phyloP scores from a whole-genome alignment of 2,329 filamentous ascomycete genomes.

The Triangularia setosa region DNA sequence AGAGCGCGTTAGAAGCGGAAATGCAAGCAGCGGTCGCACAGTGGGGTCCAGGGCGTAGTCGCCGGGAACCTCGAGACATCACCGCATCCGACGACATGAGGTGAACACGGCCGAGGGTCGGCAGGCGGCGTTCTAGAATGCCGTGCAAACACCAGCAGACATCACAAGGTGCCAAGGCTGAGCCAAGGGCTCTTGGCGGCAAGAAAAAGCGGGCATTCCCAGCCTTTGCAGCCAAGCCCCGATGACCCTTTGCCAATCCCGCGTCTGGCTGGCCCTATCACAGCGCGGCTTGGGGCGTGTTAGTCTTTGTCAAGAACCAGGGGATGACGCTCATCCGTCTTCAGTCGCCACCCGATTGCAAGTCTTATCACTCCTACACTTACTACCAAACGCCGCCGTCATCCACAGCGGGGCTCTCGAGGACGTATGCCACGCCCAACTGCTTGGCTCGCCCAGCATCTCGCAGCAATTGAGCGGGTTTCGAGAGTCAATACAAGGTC shows the following conservation, averaged over 20 bases:
- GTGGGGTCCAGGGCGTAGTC: background rate
- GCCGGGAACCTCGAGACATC: background rate
- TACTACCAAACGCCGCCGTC: background rate
- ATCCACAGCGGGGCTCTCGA: slow-evolving; percentile 15
- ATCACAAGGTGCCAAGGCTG: background rate
- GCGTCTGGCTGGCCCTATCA: slow-evolving; percentile 22
- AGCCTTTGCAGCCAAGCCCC: slow-evolving; percentile 24
- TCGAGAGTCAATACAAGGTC: slow-evolving; percentile 6
- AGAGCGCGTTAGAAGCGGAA: background rate
- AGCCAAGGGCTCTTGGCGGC: slow-evolving; percentile 13
- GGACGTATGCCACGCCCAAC: slow-evolving; percentile 13
- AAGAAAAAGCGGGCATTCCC: slow-evolving; percentile 12
- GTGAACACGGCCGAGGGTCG: too few species aligned
- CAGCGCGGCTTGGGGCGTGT: slow-evolving; percentile 6
- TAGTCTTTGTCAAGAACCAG: slow-evolving; percentile 18
- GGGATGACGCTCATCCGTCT: slow-evolving; percentile 19
- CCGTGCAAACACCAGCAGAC: background rate
- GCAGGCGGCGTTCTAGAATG: background rate
- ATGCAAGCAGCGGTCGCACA: background rate
- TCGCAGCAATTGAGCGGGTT: background rate
- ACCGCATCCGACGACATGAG: background rate
- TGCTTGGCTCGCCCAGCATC: slow-evolving; percentile 7
- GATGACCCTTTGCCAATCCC: slow-evolving; percentile 17
- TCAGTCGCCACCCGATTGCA: slow-evolving; percentile 18
- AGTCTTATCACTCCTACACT: slow-evolving; percentile 18